These are phyloP conservation scores for Isoetes taiwanensis DNA, from an alignment of 75 land plant genomes.

Conservation along the genomic window DNA sequence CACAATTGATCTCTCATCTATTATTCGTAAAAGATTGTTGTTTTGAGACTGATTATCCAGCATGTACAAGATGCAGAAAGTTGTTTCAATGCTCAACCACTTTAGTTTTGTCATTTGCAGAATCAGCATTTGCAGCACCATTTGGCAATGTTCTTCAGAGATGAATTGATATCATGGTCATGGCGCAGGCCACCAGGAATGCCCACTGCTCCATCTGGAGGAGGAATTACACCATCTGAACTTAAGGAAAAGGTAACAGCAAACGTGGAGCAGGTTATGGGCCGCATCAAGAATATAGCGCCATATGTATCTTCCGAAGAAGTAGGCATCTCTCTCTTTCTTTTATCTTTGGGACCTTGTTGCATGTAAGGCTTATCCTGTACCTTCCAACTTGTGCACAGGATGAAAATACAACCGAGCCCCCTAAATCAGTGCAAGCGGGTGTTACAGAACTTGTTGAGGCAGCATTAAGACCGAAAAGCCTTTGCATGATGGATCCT, in stretches of 20 bases:
- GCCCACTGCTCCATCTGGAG: conserved; percentile 51
- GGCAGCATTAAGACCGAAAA: conserved; percentile 72
- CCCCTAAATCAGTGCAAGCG: conserved; percentile 84
- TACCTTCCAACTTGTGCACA: conserved; percentile 17
- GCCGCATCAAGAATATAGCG: conserved; percentile 65
- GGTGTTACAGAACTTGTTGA: conserved; percentile 90
- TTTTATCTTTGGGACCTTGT: not conserved
- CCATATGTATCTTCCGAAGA: conserved; percentile 78
- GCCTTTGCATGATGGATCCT: conserved; percentile 99
- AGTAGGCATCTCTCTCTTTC: conserved; percentile 25
- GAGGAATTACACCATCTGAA: conserved; percentile 56
- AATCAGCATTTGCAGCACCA: conserved; percentile 88
- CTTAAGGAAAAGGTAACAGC: conserved; percentile 70
- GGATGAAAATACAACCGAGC: conserved; percentile 81
- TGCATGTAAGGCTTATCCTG: not conserved
- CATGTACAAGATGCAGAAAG: no score
- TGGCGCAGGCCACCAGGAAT: conserved; percentile 88
- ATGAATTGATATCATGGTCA: conserved; percentile 95
- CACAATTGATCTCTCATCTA: no score
- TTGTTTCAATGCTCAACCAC: not conserved
- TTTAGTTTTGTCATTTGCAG: conserved; percentile 26
- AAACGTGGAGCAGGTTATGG: conserved; percentile 82
- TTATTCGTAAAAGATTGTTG: no score
- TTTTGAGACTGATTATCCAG: no score
- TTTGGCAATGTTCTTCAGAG: conserved; percentile 96